Conservation (phyloP, 1,284 basidiomycete species). For the Schizophyllum amplum region DNA sequence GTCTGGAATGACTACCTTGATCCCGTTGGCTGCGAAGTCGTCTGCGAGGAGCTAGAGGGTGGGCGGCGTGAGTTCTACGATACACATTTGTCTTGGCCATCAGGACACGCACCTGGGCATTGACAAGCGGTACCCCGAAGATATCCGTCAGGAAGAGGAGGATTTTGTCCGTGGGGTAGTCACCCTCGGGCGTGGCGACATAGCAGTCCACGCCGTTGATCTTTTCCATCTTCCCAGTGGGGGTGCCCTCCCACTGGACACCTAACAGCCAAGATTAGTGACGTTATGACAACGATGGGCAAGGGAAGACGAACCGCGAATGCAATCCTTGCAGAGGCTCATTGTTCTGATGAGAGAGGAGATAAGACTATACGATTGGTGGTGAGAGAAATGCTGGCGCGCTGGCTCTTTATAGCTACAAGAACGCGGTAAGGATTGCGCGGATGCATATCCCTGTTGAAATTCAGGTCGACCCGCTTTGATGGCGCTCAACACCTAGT, state of each 20-base stretch:
- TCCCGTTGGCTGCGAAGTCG: conserved; percentile 68
- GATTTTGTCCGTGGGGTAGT: conserved; percentile 48
- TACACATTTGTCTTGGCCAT: not conserved
- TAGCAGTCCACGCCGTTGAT: conserved; percentile 33
- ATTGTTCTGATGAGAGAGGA: conserved; percentile 18
- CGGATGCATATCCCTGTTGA: not conserved
- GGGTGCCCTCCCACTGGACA: conserved; percentile 48
- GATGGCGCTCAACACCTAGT: no score
- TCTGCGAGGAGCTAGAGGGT: conserved; percentile 50
- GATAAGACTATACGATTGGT: not conserved
- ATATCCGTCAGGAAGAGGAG: conserved; percentile 54
- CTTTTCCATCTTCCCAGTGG: conserved; percentile 16
- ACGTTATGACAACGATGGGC: not conserved
- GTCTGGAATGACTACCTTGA: conserved; percentile 49
- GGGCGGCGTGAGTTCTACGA: not conserved
- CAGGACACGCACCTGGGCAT: conserved; percentile 31
- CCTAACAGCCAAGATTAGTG: conserved; percentile 23
- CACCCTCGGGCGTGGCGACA: conserved; percentile 36
- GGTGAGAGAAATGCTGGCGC: not conserved
- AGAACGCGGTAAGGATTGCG: not conserved
- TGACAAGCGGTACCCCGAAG: conserved; percentile 53
- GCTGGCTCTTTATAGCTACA: not conserved
- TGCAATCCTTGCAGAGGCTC: conserved; percentile 47
- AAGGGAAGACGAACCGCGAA: conserved; percentile 26
- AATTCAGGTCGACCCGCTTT: no score